A percentile compares a stretch with the other conserved stretches of the same genome.
Conservation (phyloP, 176 grass and related monocot genomes). For the Oryza punctata region DNA sequence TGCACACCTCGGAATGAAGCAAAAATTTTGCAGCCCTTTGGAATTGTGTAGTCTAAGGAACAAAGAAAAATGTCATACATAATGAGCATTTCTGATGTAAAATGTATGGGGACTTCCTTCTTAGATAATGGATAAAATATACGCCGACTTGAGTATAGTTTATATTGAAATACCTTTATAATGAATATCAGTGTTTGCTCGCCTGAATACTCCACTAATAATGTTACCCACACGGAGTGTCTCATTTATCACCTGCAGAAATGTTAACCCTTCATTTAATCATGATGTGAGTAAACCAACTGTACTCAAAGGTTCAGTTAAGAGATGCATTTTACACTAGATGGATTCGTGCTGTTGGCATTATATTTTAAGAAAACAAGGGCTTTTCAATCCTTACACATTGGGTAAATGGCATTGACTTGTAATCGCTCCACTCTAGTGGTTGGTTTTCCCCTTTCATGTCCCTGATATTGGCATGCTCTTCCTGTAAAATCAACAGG, state of each 20-base stretch:
- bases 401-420: conserved; percentile 99
- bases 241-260: conserved; percentile 86
- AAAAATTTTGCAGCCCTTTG: conserved; percentile 96
- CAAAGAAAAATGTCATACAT: conserved; percentile 8
- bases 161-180: conserved; percentile 65
- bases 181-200: conserved; percentile 80
- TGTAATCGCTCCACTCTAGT: conserved; percentile 84
- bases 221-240: conserved; percentile 97
- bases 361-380: not conserved
- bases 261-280: conserved; percentile 11
- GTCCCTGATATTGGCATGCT: conserved; percentile 75
- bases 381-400: conserved; percentile 56
- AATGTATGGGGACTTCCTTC: not conserved
- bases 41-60: conserved; percentile 75
- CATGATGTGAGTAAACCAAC: not conserved
- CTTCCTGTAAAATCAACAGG: conserved; percentile 66
- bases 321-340: not conserved
- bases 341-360: not conserved
- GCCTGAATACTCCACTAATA: conserved; percentile 89
- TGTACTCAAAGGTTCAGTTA: not conserved
- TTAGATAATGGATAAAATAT: not conserved
- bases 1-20: conserved; percentile 94
- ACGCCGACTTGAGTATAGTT: not conserved
- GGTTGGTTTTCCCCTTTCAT: conserved; percentile 48
- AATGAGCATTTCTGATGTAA: conserved; percentile 10